Evolutionary conservation across 1,284 basidiomycete species (phyloP), one percentile per base, ranked within the genome.

Genomic region (Cryptococcus floricola): DNA sequence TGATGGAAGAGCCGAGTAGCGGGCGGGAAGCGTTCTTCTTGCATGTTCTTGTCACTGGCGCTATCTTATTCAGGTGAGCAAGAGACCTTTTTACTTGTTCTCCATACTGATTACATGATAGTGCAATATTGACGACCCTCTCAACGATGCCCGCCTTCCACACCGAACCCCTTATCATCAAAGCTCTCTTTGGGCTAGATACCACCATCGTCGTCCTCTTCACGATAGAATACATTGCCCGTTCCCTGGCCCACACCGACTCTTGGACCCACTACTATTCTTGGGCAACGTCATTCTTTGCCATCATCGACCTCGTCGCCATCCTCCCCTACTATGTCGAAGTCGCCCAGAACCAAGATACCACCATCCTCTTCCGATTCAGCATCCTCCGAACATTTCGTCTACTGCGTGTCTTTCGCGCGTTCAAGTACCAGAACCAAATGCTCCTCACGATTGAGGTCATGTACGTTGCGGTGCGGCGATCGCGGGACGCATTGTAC

Each of bases 281-380:
- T 44, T 79, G 78, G 74, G 65, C 66, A 23, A 74, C 73, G 1
- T 70, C 88, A 1, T 93, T 92, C 75, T 91, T 88, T 69, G 89
- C 88, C 4, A 82, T 93, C 31, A 84, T 91, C 71, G 91, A 93
- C 70, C 75, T 91, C 13, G 80, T 93, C 48, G 86, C 89, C 18
- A 91, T 93, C 54, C 65, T 89, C 28, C 91, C 91, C 1, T 93
- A 91, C 69, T 93, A 91, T 72, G 83, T 93, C 57, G 89, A 92
- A 75, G 81, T 92, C 50, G 78, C 87, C 18, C 69, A 91, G n/a
- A 84, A 84, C 47, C 85, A 91, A 77, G 91, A 94, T 73, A 93
- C 89, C 2, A 88, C 88, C 12, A 86, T 87, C 39, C 79, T 91
- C 55, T 93, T 93, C 77, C 83, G 91, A 25, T 94, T 93, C 74